Conservation (phyloP, 2,329 filamentous ascomycete species). For the Apiospora aurea region DNA sequence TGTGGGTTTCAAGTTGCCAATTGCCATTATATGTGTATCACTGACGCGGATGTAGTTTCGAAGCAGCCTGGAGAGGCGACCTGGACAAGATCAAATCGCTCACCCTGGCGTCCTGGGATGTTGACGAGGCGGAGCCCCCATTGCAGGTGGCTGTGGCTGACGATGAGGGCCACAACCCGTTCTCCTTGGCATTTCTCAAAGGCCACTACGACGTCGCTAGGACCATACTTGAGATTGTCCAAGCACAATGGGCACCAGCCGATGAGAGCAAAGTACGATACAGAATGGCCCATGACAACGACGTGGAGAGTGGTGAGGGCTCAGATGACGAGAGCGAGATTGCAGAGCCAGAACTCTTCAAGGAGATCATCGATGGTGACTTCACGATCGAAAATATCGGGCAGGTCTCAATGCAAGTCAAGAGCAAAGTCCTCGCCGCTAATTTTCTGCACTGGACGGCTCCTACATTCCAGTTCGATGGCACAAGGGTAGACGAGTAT, state of each 20-base stretch:
- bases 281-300: conserved; percentile 47
- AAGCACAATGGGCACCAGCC: conserved; percentile 69
- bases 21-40: neutral
- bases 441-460: conserved; percentile 49
- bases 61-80: conserved; percentile 78
- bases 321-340: conserved; percentile 45
- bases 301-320: conserved; percentile 46
- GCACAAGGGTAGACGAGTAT: neutral
- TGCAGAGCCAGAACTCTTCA: conserved; percentile 53
- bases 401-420: conserved; percentile 71
- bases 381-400: conserved; percentile 82
- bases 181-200: conserved; percentile 71
- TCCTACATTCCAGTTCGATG: neutral
- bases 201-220: conserved; percentile 70
- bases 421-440: conserved; percentile 66
- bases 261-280: conserved; percentile 61
- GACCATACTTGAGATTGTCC: conserved; percentile 73
- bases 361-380: conserved; percentile 66
- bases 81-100: conserved; percentile 69
- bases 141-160: conserved; percentile 70
- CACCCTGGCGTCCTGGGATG: conserved; percentile 66
- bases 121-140: conserved; percentile 60
- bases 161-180: conserved; percentile 59
- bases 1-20: conserved; percentile 54
- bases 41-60: conserved; percentile 57